Conservation (phyloP, 371 early-diverging fungal genomes). For the Circinella minor region DNA sequence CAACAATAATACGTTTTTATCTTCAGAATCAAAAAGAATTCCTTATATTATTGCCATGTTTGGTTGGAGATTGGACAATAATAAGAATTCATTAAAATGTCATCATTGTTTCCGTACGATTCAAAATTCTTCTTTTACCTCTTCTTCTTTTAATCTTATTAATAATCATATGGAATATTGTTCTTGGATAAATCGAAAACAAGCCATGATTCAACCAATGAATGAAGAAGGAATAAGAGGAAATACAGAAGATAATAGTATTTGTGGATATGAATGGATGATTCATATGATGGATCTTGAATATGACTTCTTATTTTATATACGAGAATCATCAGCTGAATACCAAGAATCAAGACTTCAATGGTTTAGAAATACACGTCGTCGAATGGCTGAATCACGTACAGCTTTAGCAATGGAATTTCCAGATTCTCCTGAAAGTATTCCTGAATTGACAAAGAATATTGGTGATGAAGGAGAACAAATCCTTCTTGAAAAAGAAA, state of each 20-base stretch:
- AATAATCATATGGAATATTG: conserved; percentile 21
- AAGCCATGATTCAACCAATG: conserved; percentile 13
- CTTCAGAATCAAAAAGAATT: background rate
- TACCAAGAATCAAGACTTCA: conserved; percentile 9
- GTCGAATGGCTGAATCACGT: background rate
- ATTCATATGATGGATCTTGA: conserved; percentile 11
- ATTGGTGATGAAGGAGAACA: background rate
- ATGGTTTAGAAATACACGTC: conserved; percentile 3
- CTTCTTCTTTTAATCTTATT: conserved; percentile 4
- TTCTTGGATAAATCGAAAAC: conserved; percentile 19
- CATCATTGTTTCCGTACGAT: conserved; percentile 17
- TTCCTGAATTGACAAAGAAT: background rate
- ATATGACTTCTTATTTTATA: background rate
- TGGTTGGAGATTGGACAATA: conserved; percentile 15
- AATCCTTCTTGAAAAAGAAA: background rate
- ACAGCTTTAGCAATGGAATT: background rate
- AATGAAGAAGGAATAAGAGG: background rate
- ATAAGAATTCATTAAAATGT: conserved; percentile 8
- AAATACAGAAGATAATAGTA: background rate
- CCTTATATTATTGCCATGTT: conserved; percentile 22
- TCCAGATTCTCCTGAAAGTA: conserved; percentile 1
- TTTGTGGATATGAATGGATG: conserved; percentile 21
- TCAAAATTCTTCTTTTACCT: background rate
- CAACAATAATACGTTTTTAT: background rate
- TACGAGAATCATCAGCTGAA: conserved; percentile 1